A percentile compares a stretch with the other conserved stretches of the same genome.
Conservation (phyloP, 345 rosid genomes). For the Rhizophora mangle region DNA sequence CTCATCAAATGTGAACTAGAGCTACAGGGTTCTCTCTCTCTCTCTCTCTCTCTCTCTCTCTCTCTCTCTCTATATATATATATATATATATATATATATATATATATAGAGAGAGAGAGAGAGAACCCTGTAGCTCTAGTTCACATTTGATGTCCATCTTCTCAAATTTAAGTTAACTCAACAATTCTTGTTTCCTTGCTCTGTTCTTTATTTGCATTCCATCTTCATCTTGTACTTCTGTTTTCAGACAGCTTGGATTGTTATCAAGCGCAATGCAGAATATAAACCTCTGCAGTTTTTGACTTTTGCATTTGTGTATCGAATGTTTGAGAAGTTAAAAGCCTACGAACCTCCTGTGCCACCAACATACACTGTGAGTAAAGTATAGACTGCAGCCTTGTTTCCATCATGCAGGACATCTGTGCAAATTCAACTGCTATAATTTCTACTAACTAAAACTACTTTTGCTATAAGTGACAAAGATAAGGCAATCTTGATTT, state of each 20-base stretch:
- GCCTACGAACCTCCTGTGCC: constrained; percentile 68
- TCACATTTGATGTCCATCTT: not conserved
- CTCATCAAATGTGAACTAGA: too few species aligned
- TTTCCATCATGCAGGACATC: not conserved
- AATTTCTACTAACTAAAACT: not conserved
- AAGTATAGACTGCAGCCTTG: not conserved
- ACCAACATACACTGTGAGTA: constrained; percentile 68
- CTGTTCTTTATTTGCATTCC: not conserved
- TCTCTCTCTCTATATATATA: not conserved
- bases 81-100: not conserved
- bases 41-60: not conserved
- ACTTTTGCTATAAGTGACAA: constrained; percentile 15
- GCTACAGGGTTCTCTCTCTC: not conserved
- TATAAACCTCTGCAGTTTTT: constrained; percentile 94
- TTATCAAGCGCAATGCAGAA: constrained; percentile 64
- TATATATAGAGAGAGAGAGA: not conserved
- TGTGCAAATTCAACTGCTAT: not conserved
- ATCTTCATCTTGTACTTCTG: constrained; percentile 13
- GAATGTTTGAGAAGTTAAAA: constrained; percentile 89
- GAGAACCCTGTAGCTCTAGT: not conserved
- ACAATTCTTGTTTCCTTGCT: constrained; percentile 3
- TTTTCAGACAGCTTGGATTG: constrained; percentile 83
- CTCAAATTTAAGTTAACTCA: not conserved
- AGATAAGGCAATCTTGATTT: constrained; percentile 31
- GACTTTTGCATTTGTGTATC: constrained; percentile 84